phyloP scores from a whole-genome alignment of 129 eudicot species.

The Solidago caesia region DNA sequence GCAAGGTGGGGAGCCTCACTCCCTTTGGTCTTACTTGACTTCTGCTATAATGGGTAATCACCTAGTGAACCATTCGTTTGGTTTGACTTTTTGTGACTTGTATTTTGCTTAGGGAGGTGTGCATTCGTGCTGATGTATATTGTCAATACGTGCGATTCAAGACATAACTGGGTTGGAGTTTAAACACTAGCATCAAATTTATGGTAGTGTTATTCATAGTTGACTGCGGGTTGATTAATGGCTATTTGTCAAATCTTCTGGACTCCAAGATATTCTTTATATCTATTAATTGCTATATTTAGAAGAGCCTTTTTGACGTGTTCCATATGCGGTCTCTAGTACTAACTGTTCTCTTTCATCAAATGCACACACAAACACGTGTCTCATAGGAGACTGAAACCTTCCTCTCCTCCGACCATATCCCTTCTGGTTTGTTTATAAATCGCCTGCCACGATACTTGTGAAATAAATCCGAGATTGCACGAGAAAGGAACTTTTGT shows the following conservation, averaged over 20 bases:
- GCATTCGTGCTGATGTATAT: neutral
- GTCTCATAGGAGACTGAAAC: neutral
- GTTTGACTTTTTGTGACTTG: constrained; percentile 1
- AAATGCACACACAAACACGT: neutral
- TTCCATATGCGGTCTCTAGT: neutral
- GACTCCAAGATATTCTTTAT: neutral
- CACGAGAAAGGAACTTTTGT: neutral
- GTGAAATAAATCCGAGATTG: neutral
- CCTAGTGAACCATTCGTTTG: neutral
- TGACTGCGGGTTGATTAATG: neutral
- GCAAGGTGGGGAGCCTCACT: too few relatives aligned
- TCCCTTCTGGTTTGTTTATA: neutral
- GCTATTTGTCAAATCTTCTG: neutral
- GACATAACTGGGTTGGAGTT: neutral
- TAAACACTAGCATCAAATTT: neutral
- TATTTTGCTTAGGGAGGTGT: constrained; percentile 9
- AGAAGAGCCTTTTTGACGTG: neutral
- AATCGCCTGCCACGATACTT: neutral
- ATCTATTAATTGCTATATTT: constrained; percentile 15
- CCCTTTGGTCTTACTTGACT: too few relatives aligned
- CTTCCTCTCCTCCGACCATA: too few relatives aligned
- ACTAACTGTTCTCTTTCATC: too few relatives aligned
- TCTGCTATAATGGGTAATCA: too few relatives aligned
- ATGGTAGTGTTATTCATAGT: neutral
- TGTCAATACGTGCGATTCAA: too few relatives aligned